Base-by-base conservation (phyloP, 139 green algal genomes). In the Chlamydomonas applanata region DNA sequence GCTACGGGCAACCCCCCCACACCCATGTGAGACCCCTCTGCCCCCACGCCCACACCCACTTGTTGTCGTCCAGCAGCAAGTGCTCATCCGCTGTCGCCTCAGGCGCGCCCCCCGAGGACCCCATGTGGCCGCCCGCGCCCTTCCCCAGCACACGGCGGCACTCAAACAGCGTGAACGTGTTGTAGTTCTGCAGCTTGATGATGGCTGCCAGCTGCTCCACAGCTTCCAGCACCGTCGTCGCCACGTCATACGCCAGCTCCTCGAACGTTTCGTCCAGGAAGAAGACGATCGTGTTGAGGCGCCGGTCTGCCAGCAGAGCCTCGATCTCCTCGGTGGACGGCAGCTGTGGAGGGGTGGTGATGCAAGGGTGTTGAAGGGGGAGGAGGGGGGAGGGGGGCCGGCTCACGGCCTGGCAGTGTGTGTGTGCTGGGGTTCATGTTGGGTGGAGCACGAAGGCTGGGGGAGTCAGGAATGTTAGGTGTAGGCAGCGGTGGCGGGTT, bases 251-350 rank as follows among this genome's bases (percentile, higher is more conserved):
- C 1, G 75, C 71, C 30, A 99, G 80, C 83, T 98, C 93, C 83
- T 98, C 93, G 83, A 98, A 98, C 2, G 93, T 97, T 69, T 97
- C 94, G 63, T 98, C 95, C 79, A 98, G 83, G 83, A 98, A 99
- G 79, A 94, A 97, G 1, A 96, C 90, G 33, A 98, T 92, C 0
- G 89, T 88, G 30, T 85, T 93, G 35, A 95, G 83, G 72, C 86
- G 84, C 0, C 73, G 62, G 20, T 86, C 86, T 17, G 77, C 77
- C 27, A 95, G 79, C 49, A 97, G 74, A n/a, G 91, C 89, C 36
- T 95, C 90, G 32, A 98, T 91, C 89, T 98, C 94, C 56, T 97
- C 93, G 0, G 80, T 68, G n/a, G 87, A 86, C 2, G 93, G 93
- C 54, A 93, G 82, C 84, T 91, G 77, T 82, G 75, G 33, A 3